These are phyloP conservation scores for Chaetomiaceae sp. DNA, from an alignment of 2,329 filamentous ascomycete species.

Conservation along the genomic window DNA sequence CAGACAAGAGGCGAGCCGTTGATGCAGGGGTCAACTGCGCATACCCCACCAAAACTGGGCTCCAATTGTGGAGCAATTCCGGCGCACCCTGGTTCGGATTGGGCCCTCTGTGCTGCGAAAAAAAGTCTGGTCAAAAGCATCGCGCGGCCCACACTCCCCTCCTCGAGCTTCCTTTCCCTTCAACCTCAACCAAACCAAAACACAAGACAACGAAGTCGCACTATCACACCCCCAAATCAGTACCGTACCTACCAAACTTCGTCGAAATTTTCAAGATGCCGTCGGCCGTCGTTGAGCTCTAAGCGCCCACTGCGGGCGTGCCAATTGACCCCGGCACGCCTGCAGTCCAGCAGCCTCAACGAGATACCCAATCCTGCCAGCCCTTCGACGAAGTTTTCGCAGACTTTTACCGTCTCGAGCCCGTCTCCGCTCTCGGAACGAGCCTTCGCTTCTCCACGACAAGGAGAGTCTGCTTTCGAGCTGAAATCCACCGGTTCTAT, in stretches of 20 bases:
- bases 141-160: slow-evolving; percentile 32
- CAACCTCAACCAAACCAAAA: slow-evolving; percentile 34
- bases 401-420: slow-evolving; percentile 47
- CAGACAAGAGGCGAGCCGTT: not conserved
- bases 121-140: slow-evolving; percentile 31
- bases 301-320: slow-evolving; percentile 76
- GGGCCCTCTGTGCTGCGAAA: slow-evolving; percentile 23
- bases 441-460: slow-evolving; percentile 13
- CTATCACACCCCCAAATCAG: slow-evolving; percentile 38
- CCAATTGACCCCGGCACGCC: slow-evolving; percentile 51
- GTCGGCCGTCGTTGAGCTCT: slow-evolving; percentile 84
- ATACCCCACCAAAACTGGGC: slow-evolving; percentile 21
- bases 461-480: slow-evolving; percentile 26
- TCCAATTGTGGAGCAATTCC: slow-evolving; percentile 15
- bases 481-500: slow-evolving; percentile 22
- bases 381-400: slow-evolving; percentile 64
- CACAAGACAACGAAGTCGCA: slow-evolving; percentile 64
- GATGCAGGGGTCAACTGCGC: not conserved
- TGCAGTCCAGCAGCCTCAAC: slow-evolving; percentile 83
- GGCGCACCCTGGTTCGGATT: slow-evolving; percentile 17
- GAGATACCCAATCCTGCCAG: slow-evolving; percentile 62
- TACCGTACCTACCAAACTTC: slow-evolving; percentile 50
- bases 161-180: slow-evolving; percentile 31
- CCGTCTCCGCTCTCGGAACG: slow-evolving; percentile 13
- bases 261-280: slow-evolving; percentile 64